Evolutionary conservation across 306 rosid genomes (phyloP), one percentile per base, ranked within the genome.

Genomic region (Mimosa pudica): DNA sequence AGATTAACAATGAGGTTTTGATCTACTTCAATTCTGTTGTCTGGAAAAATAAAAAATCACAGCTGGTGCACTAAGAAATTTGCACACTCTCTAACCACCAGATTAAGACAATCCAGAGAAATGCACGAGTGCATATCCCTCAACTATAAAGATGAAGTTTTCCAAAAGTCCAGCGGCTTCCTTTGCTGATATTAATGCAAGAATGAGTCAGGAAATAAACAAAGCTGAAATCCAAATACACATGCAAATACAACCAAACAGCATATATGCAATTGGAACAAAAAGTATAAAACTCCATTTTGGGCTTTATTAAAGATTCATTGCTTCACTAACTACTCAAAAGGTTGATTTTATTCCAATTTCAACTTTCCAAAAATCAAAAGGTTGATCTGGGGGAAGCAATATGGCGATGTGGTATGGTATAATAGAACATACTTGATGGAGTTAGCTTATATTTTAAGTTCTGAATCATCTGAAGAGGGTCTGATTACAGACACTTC

Each of bases 101-200:
- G 35, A 35, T n/a, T 41, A 35, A 55, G 35, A 57, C 3, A 36
- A 10, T 7, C 20, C 54, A 18, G n/a, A 58, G 69, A 58, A 36
- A 24, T 7, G 67, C 24, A 78, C 58, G 55, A 70, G 42, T 18
- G 32, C 33, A 55, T 17, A 4, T 6, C 69, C 74, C 57, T 75
- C 73, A 70, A 81, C 87, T 85, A 94, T 10, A 69, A 85, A 45
- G 94, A 84, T 70, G 92, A 88, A 74, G 91, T 81, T 82, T 86
- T 88, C 97, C 95, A 91, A 88, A 92, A 92, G 62, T 90, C 95
- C 79, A 82, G 32, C n/a, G 92, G 89, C 83, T 84, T 92, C 89
- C 92, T 88, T 86, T 94, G 98, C 98, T 92, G 98, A 83, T 79
- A 80, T 42, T 44, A 42, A 77, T 32, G 6, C 1, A 68, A 44